These are phyloP conservation scores for Sarocladium kiliense DNA, from an alignment of 2,329 filamentous ascomycete species.

Conservation along the genomic window DNA sequence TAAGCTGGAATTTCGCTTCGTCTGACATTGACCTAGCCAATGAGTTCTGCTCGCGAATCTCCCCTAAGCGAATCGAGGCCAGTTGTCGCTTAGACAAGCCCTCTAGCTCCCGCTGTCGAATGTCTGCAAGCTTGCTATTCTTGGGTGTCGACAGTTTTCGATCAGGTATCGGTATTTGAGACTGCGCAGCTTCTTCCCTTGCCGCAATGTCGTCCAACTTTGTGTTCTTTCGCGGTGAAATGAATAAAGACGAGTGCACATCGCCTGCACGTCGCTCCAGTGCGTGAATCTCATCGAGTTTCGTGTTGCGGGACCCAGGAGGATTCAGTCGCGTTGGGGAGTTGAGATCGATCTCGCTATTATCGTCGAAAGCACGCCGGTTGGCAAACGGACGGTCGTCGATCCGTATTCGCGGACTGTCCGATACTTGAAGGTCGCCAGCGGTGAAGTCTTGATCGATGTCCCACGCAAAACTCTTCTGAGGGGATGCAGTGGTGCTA, in stretches of 20 bases:
- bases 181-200: conserved; percentile 26
- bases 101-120: conserved; percentile 37
- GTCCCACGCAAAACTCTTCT: conserved; percentile 51
- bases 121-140: conserved; percentile 46
- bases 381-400: conserved; percentile 29
- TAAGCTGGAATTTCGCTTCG: conserved; percentile 25
- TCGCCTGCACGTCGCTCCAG: conserved; percentile 23
- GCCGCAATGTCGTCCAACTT: conserved; percentile 32
- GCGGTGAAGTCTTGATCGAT: conserved; percentile 54
- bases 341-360: conserved; percentile 22
- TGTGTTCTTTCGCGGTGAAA: conserved; percentile 11
- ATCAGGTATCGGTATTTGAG: conserved; percentile 25
- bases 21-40: conserved; percentile 39
- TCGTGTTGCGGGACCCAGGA: conserved; percentile 32
- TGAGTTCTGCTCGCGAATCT: conserved; percentile 47
- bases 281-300: conserved; percentile 39
- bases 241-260: not conserved
- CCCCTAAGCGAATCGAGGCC: conserved; percentile 45
- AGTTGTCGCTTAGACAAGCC: conserved; percentile 40
- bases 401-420: conserved; percentile 47
- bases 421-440: conserved; percentile 48
- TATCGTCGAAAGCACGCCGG: conserved; percentile 26
- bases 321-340: conserved; percentile 22
- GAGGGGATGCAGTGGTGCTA: conserved; percentile 30
- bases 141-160: conserved; percentile 21